Evolutionary conservation across 768 basidiomycete genomes (phyloP).

Genomic region (Psilocybe azurescens): DNA sequence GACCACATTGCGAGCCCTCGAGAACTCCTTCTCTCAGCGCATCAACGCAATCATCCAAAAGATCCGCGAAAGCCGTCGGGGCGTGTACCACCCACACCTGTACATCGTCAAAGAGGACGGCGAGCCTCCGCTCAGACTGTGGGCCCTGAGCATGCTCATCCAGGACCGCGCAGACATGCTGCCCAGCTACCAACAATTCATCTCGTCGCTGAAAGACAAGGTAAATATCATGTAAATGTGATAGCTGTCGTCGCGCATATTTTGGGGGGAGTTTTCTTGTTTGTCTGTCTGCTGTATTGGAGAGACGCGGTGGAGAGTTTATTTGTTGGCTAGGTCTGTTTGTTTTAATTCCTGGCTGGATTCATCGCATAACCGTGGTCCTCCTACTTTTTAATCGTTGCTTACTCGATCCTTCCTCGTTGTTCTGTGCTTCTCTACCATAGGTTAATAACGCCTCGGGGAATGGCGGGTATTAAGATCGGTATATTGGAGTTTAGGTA

Average conservation of each 20-base stretch:
- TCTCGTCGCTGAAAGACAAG: conserved; percentile 90
- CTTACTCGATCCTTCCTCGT: background rate
- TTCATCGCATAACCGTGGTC: background rate
- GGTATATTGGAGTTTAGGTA: background rate
- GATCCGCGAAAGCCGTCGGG: conserved; percentile 91
- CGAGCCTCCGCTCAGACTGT: conserved; percentile 90
- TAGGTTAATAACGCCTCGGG: conserved; percentile 7
- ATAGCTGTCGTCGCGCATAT: background rate
- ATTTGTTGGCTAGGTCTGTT: conserved; percentile 9
- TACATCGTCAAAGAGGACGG: conserved; percentile 99
- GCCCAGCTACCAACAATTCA: conserved; percentile 96
- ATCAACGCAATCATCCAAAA: conserved; percentile 94
- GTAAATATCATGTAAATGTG: conserved; percentile 43
- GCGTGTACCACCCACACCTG: conserved; percentile 91
- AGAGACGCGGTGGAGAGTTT: background rate
- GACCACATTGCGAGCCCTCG: conserved; percentile 89
- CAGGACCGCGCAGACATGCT: conserved; percentile 95
- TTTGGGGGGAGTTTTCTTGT: background rate
- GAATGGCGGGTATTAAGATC: conserved; percentile 1
- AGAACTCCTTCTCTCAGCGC: conserved; percentile 95
- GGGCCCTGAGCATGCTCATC: conserved; percentile 93
- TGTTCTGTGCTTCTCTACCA: background rate
- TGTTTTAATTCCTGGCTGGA: background rate
- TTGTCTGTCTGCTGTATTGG: background rate
- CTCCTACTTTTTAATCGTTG: background rate